A percentile compares a stretch with the other conserved stretches of the same genome.
Conservation (phyloP, 1,284 basidiomycete genomes). For the Ceratobasidium sp. region DNA sequence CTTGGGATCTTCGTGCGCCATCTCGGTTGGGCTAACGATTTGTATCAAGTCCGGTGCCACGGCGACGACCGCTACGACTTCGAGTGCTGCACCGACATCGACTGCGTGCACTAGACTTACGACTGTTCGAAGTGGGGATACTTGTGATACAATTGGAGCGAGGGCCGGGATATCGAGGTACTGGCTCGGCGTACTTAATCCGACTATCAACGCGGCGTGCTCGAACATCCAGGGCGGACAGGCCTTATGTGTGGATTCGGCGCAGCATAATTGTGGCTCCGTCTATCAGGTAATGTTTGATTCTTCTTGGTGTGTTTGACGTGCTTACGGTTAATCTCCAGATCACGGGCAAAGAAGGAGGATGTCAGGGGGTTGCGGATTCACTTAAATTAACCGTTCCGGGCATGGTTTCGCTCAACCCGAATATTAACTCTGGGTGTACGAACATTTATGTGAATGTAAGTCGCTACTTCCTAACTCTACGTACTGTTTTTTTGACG, state of each 20-base stretch:
- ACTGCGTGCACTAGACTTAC: background rate
- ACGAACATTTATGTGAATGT: background rate
- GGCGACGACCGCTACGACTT: background rate
- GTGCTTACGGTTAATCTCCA: background rate
- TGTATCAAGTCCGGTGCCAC: background rate
- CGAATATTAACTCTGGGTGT: slow-evolving; percentile 10
- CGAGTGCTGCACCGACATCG: background rate
- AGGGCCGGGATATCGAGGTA: slow-evolving; percentile 6
- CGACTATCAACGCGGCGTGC: slow-evolving; percentile 26
- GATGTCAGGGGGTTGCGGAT: slow-evolving; percentile 7
- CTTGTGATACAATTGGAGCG: slow-evolving; percentile 2
- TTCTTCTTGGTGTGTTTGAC: background rate
- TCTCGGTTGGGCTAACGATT: background rate
- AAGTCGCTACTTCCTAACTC: background rate
- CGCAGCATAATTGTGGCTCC: background rate
- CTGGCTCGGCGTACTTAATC: slow-evolving; percentile 9
- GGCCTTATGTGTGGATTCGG: slow-evolving; percentile 10
- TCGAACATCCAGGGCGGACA: slow-evolving; percentile 9
- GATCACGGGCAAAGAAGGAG: slow-evolving; percentile 1
- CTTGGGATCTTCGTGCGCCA: background rate
- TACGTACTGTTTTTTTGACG: no score
- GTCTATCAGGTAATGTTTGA: background rate
- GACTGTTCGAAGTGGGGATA: background rate
- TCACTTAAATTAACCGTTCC: background rate
- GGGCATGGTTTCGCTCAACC: slow-evolving; percentile 2